Conservation (phyloP, 352 stramenopile genomes). For the Pythium brassicae region DNA sequence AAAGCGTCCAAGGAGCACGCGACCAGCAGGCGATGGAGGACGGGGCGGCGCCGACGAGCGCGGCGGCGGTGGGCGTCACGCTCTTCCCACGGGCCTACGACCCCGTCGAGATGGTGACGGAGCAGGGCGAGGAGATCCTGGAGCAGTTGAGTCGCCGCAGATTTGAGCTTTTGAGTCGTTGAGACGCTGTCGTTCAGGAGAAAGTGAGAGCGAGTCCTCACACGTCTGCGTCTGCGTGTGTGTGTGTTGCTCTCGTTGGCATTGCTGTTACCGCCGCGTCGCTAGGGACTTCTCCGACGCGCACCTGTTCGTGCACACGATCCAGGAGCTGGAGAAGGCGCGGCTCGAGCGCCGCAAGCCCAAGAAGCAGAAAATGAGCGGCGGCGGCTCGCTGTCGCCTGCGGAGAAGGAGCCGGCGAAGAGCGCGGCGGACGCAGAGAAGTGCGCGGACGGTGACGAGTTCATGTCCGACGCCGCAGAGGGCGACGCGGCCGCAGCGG, state of each 20-base stretch:
- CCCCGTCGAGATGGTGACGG: slow-evolving; percentile 74
- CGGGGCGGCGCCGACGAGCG: slow-evolving; percentile 41
- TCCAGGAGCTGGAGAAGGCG: slow-evolving; percentile 71
- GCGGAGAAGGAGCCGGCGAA: slow-evolving; percentile 11
- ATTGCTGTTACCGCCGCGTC: not conserved
- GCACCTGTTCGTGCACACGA: slow-evolving; percentile 80
- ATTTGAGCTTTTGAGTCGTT: not conserved
- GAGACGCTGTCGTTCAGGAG: not conserved
- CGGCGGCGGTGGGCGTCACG: slow-evolving; percentile 57
- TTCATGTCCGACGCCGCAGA: slow-evolving; percentile 17
- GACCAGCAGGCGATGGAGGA: slow-evolving; percentile 8
- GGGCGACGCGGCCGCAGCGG: slow-evolving; percentile 7
- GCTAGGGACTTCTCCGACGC: slow-evolving; percentile 79
- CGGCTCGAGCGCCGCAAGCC: slow-evolving; percentile 60
- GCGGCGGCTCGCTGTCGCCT: slow-evolving; percentile 3
- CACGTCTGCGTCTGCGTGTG: not conserved
- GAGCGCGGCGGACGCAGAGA: not conserved
- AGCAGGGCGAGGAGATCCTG: slow-evolving; percentile 74
- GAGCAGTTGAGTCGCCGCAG: slow-evolving; percentile 41
- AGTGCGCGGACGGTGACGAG: slow-evolving; percentile 10
- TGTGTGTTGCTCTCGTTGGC: slow-evolving; percentile 1
- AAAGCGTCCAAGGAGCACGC: not conserved
- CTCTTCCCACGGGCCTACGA: slow-evolving; percentile 79
- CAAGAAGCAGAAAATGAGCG: slow-evolving; percentile 35
- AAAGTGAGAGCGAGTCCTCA: not conserved